These are phyloP conservation scores for Arthrobotrys sinensis DNA, from an alignment of 2,329 filamentous ascomycete genomes.

Conservation along the genomic window DNA sequence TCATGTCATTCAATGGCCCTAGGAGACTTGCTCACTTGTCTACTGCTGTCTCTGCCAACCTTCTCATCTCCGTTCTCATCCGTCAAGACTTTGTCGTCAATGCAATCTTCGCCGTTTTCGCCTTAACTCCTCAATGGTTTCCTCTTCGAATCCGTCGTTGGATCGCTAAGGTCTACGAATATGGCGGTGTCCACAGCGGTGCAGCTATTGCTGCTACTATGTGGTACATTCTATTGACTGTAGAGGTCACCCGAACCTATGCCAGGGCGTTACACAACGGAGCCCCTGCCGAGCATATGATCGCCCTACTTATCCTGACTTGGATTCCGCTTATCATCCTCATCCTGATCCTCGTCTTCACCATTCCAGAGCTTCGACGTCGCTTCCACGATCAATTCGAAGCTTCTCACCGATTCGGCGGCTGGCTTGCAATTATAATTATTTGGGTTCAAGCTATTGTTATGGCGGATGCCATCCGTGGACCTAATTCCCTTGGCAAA, in stretches of 20 bases:
- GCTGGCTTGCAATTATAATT: constrained; percentile 77
- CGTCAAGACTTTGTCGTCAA: constrained; percentile 73
- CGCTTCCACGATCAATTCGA: constrained; percentile 80
- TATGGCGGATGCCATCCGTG: constrained; percentile 66
- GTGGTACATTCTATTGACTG: constrained; percentile 69
- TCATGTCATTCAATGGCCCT: constrained; percentile 41
- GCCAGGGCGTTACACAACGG: constrained; percentile 33
- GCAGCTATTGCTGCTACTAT: constrained; percentile 70
- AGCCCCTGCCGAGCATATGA: constrained; percentile 39
- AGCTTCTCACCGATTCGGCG: constrained; percentile 78
- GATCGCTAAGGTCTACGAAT: constrained; percentile 72
- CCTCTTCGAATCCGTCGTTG: constrained; percentile 70
- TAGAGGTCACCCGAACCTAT: constrained; percentile 65
- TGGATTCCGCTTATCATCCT: constrained; percentile 71
- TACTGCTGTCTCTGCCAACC: constrained; percentile 67
- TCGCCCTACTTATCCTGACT: constrained; percentile 61
- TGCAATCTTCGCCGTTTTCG: constrained; percentile 69
- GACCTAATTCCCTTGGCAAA: constrained; percentile 56
- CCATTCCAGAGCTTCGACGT: constrained; percentile 76
- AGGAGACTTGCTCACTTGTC: constrained; percentile 39
- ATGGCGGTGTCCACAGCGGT: constrained; percentile 72
- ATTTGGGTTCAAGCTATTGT: constrained; percentile 78
- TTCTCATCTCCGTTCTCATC: constrained; percentile 70
- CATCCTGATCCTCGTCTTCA: constrained; percentile 73
- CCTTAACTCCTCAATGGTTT: constrained; percentile 68